Conservation (phyloP, 176 grass and related monocot genomes). For the Tillandsia leiboldiana region DNA sequence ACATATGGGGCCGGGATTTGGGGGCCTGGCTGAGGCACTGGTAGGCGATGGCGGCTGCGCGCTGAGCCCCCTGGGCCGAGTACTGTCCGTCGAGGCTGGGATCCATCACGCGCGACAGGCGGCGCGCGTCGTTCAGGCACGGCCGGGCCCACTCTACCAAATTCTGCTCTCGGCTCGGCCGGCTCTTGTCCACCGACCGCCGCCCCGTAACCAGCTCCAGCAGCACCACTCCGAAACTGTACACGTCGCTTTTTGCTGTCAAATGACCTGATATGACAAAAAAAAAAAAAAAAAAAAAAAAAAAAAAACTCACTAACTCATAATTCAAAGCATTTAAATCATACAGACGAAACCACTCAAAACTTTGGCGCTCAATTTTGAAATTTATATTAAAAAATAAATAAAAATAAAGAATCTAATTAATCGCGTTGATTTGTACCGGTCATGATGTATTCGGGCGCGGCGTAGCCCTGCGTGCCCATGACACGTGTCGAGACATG, state of each 20-base stretch:
- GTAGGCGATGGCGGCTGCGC: constrained; percentile 39
- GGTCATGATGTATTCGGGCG: constrained; percentile 96
- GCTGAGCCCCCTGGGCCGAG: constrained; percentile 39
- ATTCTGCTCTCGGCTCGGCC: constrained; percentile 56
- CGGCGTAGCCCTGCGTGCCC: constrained; percentile 95
- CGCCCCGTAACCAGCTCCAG: constrained; percentile 58
- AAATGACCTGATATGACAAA: constrained; percentile 39
- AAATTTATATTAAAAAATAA: no score
- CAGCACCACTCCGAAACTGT: constrained; percentile 68
- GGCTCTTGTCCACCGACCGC: constrained; percentile 54
- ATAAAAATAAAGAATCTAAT: background rate
- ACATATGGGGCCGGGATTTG: constrained; percentile 65
- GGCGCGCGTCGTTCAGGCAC: constrained; percentile 46
- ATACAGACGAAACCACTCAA: no score
- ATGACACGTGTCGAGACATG: constrained; percentile 85
- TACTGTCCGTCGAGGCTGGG: constrained; percentile 50
- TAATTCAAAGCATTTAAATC: no score
- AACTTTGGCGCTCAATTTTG: no score
- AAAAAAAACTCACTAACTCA: no score
- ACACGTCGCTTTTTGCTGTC: constrained; percentile 79
- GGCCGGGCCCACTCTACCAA: constrained; percentile 68
- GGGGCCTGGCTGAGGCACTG: constrained; percentile 59
- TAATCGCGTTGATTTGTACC: constrained; percentile 15
- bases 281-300: no score
- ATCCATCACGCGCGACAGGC: constrained; percentile 68